These are phyloP conservation scores for Pestalotiopsis sp. DNA, from an alignment of 2,329 filamentous ascomycete species.

Conservation along the genomic window DNA sequence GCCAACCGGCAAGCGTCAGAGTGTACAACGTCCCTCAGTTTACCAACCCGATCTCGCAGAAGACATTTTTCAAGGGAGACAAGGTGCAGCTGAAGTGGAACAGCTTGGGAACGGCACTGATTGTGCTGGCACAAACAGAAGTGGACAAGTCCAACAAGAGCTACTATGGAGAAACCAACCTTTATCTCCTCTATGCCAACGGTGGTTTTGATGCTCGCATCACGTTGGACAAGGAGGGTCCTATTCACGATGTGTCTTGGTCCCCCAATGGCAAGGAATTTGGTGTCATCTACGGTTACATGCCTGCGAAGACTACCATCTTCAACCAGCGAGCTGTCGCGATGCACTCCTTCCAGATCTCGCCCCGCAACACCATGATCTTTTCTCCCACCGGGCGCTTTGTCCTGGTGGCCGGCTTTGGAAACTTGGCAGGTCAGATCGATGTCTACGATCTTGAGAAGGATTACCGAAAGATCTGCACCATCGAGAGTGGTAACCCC, in stretches of 20 bases:
- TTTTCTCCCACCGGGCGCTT: conserved; percentile 96
- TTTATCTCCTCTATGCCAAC: conserved; percentile 91
- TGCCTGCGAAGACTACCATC: conserved; percentile 98
- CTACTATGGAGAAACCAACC: conserved; percentile 97
- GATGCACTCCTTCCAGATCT: conserved; percentile 83
- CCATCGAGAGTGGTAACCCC: conserved; percentile 93
- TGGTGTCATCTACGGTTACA: conserved; percentile 95
- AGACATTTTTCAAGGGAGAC: conserved; percentile 99
- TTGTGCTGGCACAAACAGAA: conserved; percentile 95
- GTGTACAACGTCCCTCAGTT: conserved; percentile 94
- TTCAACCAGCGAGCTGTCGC: conserved; percentile 88
- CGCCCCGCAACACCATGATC: conserved; percentile 89
- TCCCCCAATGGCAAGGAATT: conserved; percentile 98
- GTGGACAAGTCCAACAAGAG: conserved; percentile 98
- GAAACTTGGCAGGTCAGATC: conserved; percentile 95
- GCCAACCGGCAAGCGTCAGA: conserved; percentile 90
- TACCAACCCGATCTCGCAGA: conserved; percentile 81
- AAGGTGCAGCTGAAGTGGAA: conserved; percentile 99
- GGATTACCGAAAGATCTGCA: conserved; percentile 89
- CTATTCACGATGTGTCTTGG: conserved; percentile 98
- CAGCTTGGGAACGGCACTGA: conserved; percentile 82
- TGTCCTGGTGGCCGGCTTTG: conserved; percentile 92
- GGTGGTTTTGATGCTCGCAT: conserved; percentile 92
- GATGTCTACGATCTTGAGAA: conserved; percentile 96
- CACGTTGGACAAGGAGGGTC: conserved; percentile 92